phyloP scores from a whole-genome alignment of 805 yeast genomes.

The Teunomyces atbi region DNA sequence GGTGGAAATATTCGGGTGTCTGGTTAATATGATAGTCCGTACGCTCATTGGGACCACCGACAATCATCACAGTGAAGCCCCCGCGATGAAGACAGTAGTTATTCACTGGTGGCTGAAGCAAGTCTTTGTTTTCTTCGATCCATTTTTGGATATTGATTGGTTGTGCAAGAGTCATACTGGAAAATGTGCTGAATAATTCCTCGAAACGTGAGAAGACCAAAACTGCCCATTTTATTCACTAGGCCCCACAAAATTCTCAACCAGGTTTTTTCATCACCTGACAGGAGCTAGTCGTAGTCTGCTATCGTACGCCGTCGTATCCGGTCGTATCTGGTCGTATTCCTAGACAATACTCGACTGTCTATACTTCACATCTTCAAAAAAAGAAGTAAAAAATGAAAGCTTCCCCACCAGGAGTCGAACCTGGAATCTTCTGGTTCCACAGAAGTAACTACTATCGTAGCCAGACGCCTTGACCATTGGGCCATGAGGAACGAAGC shows the following conservation, averaged over 20 bases:
- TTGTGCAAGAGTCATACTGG: conserved; percentile 44
- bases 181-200: background rate
- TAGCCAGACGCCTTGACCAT: conserved; percentile 77
- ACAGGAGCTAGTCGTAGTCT: background rate
- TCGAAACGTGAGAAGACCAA: background rate
- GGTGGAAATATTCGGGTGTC: conserved; percentile 92
- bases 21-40: conserved; percentile 92
- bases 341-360: too few relatives aligned
- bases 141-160: conserved; percentile 81
- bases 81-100: conserved; percentile 88
- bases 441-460: conserved; percentile 50
- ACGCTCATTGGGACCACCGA: conserved; percentile 93
- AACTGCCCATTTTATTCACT: background rate
- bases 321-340: too few relatives aligned
- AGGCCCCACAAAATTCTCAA: background rate
- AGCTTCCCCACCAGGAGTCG: conserved; percentile 54
- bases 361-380: too few relatives aligned
- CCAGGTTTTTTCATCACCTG: background rate
- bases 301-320: background rate
- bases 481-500: conserved; percentile 71
- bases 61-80: conserved; percentile 92
- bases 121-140: conserved; percentile 72
- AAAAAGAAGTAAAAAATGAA: conserved; percentile 16
- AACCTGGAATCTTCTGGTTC: conserved; percentile 53
- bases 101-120: conserved; percentile 88